Percentiles rank a stretch among this genome's conserved stretches.
Evolutionary conservation across 2,329 filamentous ascomycete genomes (phyloP).

Genomic region (Westerdykella aurantiaca): DNA sequence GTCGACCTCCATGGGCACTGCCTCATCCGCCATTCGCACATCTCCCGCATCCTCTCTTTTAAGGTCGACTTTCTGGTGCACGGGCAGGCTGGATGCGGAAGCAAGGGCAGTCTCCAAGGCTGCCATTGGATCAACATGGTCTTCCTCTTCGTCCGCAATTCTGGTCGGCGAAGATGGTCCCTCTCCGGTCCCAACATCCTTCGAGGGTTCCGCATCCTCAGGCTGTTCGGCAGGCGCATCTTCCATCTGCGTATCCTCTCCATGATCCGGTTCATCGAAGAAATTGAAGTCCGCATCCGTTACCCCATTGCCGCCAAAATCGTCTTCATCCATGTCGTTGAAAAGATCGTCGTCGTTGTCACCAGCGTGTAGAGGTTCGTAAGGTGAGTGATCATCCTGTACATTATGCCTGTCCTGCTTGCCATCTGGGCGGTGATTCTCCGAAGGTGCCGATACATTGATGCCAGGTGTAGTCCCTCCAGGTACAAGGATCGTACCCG

Average conservation of each 20-base stretch:
- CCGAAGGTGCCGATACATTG: constrained; percentile 27
- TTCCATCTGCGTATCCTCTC: constrained; percentile 31
- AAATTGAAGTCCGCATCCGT: constrained; percentile 81
- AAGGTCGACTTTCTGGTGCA: background rate
- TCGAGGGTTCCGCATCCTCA: constrained; percentile 3
- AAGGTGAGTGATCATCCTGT: constrained; percentile 14
- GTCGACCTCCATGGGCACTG: too few relatives aligned
- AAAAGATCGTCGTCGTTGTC: constrained; percentile 54
- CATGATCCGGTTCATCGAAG: constrained; percentile 59
- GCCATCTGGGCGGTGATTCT: constrained; percentile 13
- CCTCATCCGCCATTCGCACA: too few relatives aligned
- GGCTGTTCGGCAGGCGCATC: constrained; percentile 16
- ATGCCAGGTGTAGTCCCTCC: constrained; percentile 29
- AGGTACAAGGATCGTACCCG: constrained; percentile 24
- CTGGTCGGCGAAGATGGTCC: background rate
- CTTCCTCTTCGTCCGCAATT: constrained; percentile 5
- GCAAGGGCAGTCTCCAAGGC: constrained; percentile 27
- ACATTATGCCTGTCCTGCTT: constrained; percentile 19
- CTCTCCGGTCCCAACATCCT: background rate
- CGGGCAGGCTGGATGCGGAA: background rate
- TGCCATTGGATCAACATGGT: constrained; percentile 22
- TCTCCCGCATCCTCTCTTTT: constrained; percentile 1
- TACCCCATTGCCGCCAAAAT: constrained; percentile 68
- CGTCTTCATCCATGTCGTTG: constrained; percentile 62
- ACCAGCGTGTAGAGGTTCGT: constrained; percentile 20